Base-by-base conservation (phyloP, 2,329 filamentous ascomycete genomes). In the Sporothrix inflata region DNA sequence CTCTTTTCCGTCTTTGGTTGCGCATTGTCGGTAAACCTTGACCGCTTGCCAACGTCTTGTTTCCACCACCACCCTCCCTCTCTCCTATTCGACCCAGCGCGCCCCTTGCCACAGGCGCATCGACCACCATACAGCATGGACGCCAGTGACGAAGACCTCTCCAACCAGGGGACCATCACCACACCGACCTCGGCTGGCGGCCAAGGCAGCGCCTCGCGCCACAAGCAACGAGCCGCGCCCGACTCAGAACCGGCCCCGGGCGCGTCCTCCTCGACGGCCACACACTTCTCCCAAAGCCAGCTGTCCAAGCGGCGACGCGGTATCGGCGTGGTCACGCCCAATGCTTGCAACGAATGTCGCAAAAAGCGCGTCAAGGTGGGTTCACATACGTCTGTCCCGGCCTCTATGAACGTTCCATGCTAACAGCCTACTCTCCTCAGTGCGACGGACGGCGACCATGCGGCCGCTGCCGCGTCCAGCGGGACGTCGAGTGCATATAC, bases 361-460 rank as follows among this genome's bases (percentile, higher is more conserved):
- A 89, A 89, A 80, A 89, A 89, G 79, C 86, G 87, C 72, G 87
- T 87, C 75, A 89, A 89, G 84, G 87, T 88, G 80, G 45, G 73
- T 1, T 3, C 21, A 4, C 40, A 34, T 6, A 34, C n/a, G 6
- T 34, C 30, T 34, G 30, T 34, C 3, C 30, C 30, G 6, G 30
- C 6, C 30, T 6, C 30, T 34, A 6, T 34, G 30, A 6, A 3
- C 3, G 30, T 34, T 6, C 6, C 30, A 45, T 40, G 30, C 19
- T 45, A n/a, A 65, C 34, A 2, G 6, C 0, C 14, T 19, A 4
- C 14, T 4, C 40, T 45, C 9, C 38, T 30, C 53, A 89, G 87
- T 91, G 89, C 76, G 88, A 91, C 76, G 89, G 89, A 7, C 81
- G 85, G 66, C 83, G 77, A 40, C 88, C 87, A 3, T 89, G 87